Conservation (phyloP, 2,329 filamentous ascomycete genomes). For the Eutypa lata region DNA sequence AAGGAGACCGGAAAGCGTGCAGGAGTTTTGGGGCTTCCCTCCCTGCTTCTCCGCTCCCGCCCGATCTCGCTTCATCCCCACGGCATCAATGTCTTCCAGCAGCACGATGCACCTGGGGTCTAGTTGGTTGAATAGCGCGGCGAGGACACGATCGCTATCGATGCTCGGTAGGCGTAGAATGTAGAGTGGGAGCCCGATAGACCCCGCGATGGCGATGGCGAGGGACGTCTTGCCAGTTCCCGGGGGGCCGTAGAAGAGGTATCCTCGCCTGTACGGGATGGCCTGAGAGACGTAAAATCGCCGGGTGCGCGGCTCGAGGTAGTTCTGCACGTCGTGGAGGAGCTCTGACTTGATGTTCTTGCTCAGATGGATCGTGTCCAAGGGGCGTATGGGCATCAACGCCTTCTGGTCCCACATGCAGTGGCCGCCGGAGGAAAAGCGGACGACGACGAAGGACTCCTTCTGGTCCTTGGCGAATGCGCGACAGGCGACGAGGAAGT, state of each 20-base stretch:
- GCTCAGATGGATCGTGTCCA: slow-evolving; percentile 4
- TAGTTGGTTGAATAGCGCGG: slow-evolving; percentile 34
- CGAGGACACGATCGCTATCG: slow-evolving; percentile 34
- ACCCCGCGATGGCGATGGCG: slow-evolving; percentile 33
- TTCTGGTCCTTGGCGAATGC: neutral
- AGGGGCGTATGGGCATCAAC: slow-evolving; percentile 2
- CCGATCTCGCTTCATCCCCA: slow-evolving; percentile 22
- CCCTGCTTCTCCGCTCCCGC: slow-evolving; percentile 3
- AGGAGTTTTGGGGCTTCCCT: neutral
- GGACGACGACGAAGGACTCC: neutral
- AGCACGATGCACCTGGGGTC: slow-evolving; percentile 38
- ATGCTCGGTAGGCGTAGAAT: slow-evolving; percentile 33
- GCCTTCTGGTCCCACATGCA: slow-evolving; percentile 1
- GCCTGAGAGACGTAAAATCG: neutral
- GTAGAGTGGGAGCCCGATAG: slow-evolving; percentile 35
- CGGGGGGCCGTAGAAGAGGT: slow-evolving; percentile 4
- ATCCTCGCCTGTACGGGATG: slow-evolving; percentile 4
- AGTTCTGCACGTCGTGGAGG: slow-evolving; percentile 3
- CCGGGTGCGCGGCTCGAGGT: neutral
- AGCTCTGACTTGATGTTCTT: neutral
- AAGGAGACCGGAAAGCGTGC: slow-evolving; percentile 52
- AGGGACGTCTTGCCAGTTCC: slow-evolving; percentile 22
- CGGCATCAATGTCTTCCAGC: slow-evolving; percentile 39
- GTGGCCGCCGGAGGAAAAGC: neutral
- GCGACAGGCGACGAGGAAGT: neutral